Evolutionary conservation across 2,329 filamentous ascomycete genomes (phyloP).

Genomic region (Myriosclerotinia scirpicola): DNA sequence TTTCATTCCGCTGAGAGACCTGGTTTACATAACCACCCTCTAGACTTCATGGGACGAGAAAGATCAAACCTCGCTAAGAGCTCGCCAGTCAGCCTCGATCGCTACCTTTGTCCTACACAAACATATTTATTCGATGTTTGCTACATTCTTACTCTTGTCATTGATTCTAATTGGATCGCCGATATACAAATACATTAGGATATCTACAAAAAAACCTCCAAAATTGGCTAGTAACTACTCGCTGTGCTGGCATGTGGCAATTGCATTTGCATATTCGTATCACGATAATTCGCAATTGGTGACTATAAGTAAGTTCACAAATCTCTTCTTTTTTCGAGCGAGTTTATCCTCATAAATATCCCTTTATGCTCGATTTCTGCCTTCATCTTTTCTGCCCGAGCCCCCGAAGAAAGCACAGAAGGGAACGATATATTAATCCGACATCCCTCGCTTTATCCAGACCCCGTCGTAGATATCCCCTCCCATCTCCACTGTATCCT

Average conservation of each 20-base stretch:
- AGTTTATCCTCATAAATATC: neutral
- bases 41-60: neutral
- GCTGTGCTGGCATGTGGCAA: neutral
- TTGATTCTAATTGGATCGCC: neutral
- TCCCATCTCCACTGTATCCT: neutral
- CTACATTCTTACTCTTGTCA: neutral
- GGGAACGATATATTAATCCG: conserved; percentile 3
- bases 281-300: neutral
- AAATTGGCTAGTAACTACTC: neutral
- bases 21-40: neutral
- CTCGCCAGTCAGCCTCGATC: conserved; percentile 5
- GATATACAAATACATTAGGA: no score
- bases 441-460: neutral
- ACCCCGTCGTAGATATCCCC: neutral
- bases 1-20: neutral
- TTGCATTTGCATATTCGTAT: neutral
- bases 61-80: neutral
- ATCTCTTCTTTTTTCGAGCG: neutral
- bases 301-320: neutral
- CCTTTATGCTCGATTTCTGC: conserved; percentile 20
- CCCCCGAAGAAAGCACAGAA: conserved; percentile 15
- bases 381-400: conserved; percentile 15
- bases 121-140: neutral
- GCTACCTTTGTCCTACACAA: neutral
- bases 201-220: neutral